Percentiles rank a stretch among this genome's conserved stretches.
These are phyloP conservation scores for Lecanicillium sp. DNA, from an alignment of 2,329 filamentous ascomycete species.

Conservation along the genomic window DNA sequence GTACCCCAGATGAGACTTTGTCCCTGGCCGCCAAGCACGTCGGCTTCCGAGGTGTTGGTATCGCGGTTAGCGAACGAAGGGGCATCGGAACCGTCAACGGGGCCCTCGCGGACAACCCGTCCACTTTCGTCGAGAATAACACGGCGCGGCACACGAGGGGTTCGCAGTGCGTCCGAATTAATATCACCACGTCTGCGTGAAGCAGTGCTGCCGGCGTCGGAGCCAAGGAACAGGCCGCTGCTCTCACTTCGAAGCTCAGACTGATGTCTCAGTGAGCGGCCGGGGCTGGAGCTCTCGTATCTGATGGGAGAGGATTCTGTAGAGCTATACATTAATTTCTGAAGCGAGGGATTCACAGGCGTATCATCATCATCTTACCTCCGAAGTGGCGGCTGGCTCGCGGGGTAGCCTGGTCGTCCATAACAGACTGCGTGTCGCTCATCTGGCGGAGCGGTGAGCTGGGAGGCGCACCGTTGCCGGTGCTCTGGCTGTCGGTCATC, in stretches of 20 bases:
- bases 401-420: conserved; percentile 58
- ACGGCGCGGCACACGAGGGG: conserved; percentile 45
- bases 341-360: not conserved
- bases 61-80: conserved; percentile 58
- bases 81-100: conserved; percentile 48
- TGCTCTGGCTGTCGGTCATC: conserved; percentile 52
- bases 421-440: conserved; percentile 49
- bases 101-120: conserved; percentile 50
- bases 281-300: conserved; percentile 87
- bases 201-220: conserved; percentile 50
- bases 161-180: conserved; percentile 67
- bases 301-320: conserved; percentile 87
- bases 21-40: conserved; percentile 74
- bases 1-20: conserved; percentile 93
- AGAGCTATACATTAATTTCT: conserved; percentile 13
- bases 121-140: conserved; percentile 56
- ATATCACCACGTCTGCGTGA: conserved; percentile 70
- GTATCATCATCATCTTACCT: conserved; percentile 41
- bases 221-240: conserved; percentile 78
- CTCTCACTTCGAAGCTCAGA: conserved; percentile 75
- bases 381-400: conserved; percentile 58
- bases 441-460: conserved; percentile 56
- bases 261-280: conserved; percentile 54
- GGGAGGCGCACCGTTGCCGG: conserved; percentile 35
- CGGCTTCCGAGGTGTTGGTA: conserved; percentile 86